Evolutionary conservation across 768 basidiomycete genomes (phyloP).

Genomic region (Pseudohyphozyma bogoriensis): DNA sequence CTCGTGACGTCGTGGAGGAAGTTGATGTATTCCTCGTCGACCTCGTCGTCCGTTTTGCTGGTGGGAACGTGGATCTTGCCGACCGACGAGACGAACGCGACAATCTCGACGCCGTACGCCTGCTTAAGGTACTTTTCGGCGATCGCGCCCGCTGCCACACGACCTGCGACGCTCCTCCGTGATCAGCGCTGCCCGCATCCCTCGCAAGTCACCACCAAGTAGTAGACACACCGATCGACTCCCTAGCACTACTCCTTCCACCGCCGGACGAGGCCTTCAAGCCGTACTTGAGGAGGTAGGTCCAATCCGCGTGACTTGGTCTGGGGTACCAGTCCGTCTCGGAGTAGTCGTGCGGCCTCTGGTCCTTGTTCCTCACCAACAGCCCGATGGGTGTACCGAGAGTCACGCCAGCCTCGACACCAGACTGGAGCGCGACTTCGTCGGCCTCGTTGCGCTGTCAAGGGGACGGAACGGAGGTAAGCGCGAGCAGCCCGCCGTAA

Average conservation of each 20-base stretch:
- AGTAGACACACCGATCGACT: constrained; percentile 68
- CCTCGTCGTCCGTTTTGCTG: constrained; percentile 47
- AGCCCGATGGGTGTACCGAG: constrained; percentile 95
- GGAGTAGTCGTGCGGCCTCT: constrained; percentile 94
- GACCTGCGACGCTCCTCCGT: constrained; percentile 45
- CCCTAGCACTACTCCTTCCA: constrained; percentile 85
- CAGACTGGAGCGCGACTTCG: constrained; percentile 83
- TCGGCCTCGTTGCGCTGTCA: constrained; percentile 87
- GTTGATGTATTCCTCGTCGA: constrained; percentile 71
- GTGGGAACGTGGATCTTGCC: constrained; percentile 77
- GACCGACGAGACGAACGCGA: constrained; percentile 93
- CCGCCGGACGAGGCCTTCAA: constrained; percentile 96
- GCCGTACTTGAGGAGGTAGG: constrained; percentile 94
- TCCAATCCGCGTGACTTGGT: constrained; percentile 95
- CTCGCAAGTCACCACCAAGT: too few relatives aligned
- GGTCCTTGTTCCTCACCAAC: constrained; percentile 95
- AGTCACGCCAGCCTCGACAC: constrained; percentile 83
- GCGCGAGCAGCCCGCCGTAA: background rate
- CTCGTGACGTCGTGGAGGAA: constrained; percentile 71
- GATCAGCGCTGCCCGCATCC: background rate
- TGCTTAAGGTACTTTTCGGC: constrained; percentile 87
- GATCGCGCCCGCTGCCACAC: constrained; percentile 95
- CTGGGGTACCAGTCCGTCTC: constrained; percentile 97
- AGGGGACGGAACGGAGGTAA: too few relatives aligned
- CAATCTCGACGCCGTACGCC: constrained; percentile 82